A percentile compares a stretch with the other conserved stretches of the same genome.
Evolutionary conservation across 1,284 basidiomycete genomes (phyloP).

Genomic region (Microbotryum silenes-acaulis): DNA sequence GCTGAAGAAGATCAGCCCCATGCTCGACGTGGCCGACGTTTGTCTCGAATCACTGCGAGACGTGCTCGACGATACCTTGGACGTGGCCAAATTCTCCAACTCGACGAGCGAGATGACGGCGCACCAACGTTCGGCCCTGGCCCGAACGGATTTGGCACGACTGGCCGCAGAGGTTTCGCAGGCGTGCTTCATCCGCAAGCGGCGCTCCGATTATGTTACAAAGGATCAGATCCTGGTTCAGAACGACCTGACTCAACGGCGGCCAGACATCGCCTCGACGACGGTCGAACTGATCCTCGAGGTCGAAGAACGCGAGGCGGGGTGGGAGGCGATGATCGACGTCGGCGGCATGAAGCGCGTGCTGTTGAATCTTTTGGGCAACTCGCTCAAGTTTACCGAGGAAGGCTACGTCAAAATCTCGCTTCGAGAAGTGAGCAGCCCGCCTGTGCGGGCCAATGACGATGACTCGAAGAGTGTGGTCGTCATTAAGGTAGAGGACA

Average conservation of each 20-base stretch:
- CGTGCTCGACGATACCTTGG: constrained; percentile 26
- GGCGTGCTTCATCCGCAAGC: constrained; percentile 16
- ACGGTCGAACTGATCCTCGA: constrained; percentile 23
- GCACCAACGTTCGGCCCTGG: too few species aligned
- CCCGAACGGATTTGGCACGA: constrained; percentile 1
- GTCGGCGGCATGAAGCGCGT: constrained; percentile 18
- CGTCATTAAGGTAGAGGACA: constrained; percentile 10
- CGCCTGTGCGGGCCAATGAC: neutral
- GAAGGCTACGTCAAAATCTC: constrained; percentile 18
- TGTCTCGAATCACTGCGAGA: constrained; percentile 15
- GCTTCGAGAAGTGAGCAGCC: constrained; percentile 4
- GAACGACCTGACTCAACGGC: neutral
- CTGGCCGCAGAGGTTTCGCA: constrained; percentile 14
- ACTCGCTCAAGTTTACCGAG: constrained; percentile 23
- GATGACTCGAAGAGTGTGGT: neutral
- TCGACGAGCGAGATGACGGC: constrained; percentile 5
- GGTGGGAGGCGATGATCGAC: constrained; percentile 17
- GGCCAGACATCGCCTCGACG: neutral
- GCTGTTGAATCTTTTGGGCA: constrained; percentile 21
- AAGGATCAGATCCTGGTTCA: neutral
- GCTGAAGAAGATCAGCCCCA: constrained; percentile 10
- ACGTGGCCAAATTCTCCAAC: constrained; percentile 18
- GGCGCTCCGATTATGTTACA: constrained; percentile 13
- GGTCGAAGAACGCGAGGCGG: constrained; percentile 8
- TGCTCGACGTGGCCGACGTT: constrained; percentile 17